Conservation (phyloP, 2,329 filamentous ascomycete species). For the Aureobasidium leucospermi region DNA sequence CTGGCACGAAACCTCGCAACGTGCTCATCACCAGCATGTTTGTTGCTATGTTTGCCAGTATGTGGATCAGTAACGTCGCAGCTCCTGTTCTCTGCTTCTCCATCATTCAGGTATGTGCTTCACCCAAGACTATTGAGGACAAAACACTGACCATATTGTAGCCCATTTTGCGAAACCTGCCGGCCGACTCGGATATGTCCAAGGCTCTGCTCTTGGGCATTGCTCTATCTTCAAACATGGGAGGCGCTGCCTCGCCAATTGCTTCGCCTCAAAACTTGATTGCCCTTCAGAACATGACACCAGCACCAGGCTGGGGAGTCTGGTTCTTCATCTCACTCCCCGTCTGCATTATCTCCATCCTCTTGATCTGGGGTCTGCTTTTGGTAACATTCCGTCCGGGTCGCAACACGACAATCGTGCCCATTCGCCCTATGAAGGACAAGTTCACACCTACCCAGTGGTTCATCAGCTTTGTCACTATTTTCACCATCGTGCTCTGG, state of each 20-base stretch:
- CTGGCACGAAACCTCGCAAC: conserved; percentile 79
- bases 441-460: conserved; percentile 82
- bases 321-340: conserved; percentile 98
- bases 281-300: conserved; percentile 90
- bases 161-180: conserved; percentile 90
- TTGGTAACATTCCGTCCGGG: conserved; percentile 80
- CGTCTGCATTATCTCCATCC: conserved; percentile 80
- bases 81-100: conserved; percentile 95
- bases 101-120: conserved; percentile 61
- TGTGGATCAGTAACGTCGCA: conserved; percentile 98
- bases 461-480: conserved; percentile 79
- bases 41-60: conserved; percentile 92
- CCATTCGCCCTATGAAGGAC: conserved; percentile 84
- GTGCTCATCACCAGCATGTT: conserved; percentile 98
- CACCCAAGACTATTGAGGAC: not conserved
- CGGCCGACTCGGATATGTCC: conserved; percentile 83
- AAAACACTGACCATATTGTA: conserved; percentile 29
- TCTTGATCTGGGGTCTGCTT: conserved; percentile 83
- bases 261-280: conserved; percentile 97
- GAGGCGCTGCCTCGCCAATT: conserved; percentile 92
- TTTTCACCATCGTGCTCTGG: conserved; percentile 84
- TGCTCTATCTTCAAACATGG: conserved; percentile 88
- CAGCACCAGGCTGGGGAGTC: conserved; percentile 81
- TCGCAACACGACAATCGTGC: conserved; percentile 78
- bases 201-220: conserved; percentile 94